Percentiles rank a stretch among this genome's conserved stretches.
Evolutionary conservation across 2,329 filamentous ascomycete genomes (phyloP).

Genomic region (Cladosporium sp.): DNA sequence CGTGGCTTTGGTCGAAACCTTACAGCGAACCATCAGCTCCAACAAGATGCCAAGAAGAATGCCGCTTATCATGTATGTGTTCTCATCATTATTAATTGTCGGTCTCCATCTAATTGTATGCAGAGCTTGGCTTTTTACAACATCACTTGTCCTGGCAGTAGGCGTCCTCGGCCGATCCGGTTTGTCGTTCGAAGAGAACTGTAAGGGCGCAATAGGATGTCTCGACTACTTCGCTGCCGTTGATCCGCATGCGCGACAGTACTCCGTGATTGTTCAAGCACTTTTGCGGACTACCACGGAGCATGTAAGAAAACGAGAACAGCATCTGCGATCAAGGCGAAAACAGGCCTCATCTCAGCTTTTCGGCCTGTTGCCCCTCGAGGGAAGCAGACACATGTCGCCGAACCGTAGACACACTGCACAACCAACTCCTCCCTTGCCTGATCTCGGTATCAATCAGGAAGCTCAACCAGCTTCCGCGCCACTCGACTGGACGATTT

Average conservation of each 20-base stretch:
- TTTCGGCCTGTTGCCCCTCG: constrained; percentile 22
- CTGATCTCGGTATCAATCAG: too few relatives aligned
- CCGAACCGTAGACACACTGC: not conserved
- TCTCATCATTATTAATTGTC: not conserved
- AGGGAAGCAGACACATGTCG: not conserved
- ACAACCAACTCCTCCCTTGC: too few relatives aligned
- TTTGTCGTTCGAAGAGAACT: constrained; percentile 21
- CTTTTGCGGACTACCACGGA: constrained; percentile 21
- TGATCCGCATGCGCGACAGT: constrained; percentile 29
- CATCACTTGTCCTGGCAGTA: constrained; percentile 26
- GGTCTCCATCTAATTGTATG: not conserved
- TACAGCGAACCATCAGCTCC: constrained; percentile 18
- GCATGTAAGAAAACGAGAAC: constrained; percentile 21
- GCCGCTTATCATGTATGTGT: constrained; percentile 24
- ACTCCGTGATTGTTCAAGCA: constrained; percentile 23
- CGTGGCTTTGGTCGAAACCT: constrained; percentile 21
- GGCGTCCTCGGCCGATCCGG: constrained; percentile 25
- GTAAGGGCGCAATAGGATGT: constrained; percentile 19
- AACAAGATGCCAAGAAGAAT: constrained; percentile 17
- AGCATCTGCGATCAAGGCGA: constrained; percentile 13
- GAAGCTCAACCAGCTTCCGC: not conserved
- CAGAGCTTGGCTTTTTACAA: constrained; percentile 28
- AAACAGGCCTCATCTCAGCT: constrained; percentile 26
- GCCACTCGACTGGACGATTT: constrained; percentile 21
- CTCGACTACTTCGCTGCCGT: constrained; percentile 25